Evolutionary conservation across 176 grass and related monocot genomes (phyloP), one percentile per base, ranked within the genome.

Genomic region (Carex parvula): DNA sequence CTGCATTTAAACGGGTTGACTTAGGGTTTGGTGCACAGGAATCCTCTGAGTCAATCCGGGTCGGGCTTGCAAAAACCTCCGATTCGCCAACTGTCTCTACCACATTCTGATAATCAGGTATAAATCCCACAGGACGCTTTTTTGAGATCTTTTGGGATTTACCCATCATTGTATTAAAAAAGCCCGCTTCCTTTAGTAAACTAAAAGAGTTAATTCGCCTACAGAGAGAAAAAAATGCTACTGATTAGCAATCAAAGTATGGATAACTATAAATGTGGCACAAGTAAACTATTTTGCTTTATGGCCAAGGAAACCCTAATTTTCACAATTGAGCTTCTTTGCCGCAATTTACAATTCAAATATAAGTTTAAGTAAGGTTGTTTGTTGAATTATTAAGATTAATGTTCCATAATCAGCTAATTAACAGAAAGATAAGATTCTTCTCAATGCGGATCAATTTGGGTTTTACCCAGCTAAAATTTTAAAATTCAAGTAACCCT

Each of bases 91-190:
- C 73, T 1, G 89, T 92, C 68, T 99, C 97, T 79, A 89, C 90
- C 37, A 73, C 91, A 22, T 99, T 85, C 39, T 91, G 82, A 70
- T 94, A 95, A 66, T 99, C 97, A 0, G 93, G 91, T 81, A 90
- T 86, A 59, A 95, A 99, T 42, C 91, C 93, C 0, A 89, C 86
- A n/a, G 91, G 86, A 83, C 91, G 92, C 8, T 88, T 88, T 80
- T 99, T 99, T 3, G 91, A 89, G 87, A 99, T 91, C 86, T 86
- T 95, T 35, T 95, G 93, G 56, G 97, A 85, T 88, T 96, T 99
- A 72, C 97, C 97, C 93, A 99, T 95, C 91, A 93, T 90, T 84
- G 70, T 64, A 79, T 64, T 79, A 24, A 24, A 81, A 71, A 84
- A 75, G 64, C 33, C 21, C 9, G 8, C 42, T 59, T 41, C 81